Evolutionary conservation across 768 basidiomycete genomes (phyloP), one percentile per base, ranked within the genome.

Genomic region (Suillus occidentalis): DNA sequence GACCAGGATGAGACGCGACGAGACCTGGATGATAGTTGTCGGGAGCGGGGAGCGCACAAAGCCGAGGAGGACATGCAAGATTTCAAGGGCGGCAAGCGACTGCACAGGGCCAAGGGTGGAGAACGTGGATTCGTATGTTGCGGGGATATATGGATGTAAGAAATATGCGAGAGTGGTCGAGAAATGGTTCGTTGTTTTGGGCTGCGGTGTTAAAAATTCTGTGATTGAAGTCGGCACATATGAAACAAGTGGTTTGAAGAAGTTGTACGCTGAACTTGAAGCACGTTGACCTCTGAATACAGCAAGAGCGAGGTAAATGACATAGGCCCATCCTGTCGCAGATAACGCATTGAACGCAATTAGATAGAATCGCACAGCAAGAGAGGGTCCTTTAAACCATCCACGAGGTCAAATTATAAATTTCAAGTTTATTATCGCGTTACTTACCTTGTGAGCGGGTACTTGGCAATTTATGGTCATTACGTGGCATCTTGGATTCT

Each of bases 21-120:
- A 83, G 45, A 97, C 94, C 75, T 97, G 95, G 69, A 89, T 85
- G 6, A 79, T 72, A 0, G 94, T 95, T 0, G 94, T 95, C 16
- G 78, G 80, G 14, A 93, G 72, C 9, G 92, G 89, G 63, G 89
- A 91, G 59, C 89, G 80, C 53, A 98, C 97, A 82, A 88, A 87
- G 0, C 95, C 89, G 8, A 94, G 70, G 7, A 89, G 75, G 43
- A 88, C 87, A 74, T 99, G 97, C 3, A 91, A 68, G 28, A 97
- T 85, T 75, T 99, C 97, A 59, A 99, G 79, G 0, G 87, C 71
- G 2, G 97, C 97, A 60, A 87, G 85, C 31, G 85, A 93, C 79
- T 99, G 97, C 7, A 97, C 91, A 67, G 87, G 80, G 6, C 87
- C 85, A 3, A 86, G 85, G 13, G 82, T 75, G 72, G 87, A 89